These are phyloP conservation scores for Chondrostereum purpureum DNA, from an alignment of 1,284 basidiomycete genomes.

Conservation along the genomic window DNA sequence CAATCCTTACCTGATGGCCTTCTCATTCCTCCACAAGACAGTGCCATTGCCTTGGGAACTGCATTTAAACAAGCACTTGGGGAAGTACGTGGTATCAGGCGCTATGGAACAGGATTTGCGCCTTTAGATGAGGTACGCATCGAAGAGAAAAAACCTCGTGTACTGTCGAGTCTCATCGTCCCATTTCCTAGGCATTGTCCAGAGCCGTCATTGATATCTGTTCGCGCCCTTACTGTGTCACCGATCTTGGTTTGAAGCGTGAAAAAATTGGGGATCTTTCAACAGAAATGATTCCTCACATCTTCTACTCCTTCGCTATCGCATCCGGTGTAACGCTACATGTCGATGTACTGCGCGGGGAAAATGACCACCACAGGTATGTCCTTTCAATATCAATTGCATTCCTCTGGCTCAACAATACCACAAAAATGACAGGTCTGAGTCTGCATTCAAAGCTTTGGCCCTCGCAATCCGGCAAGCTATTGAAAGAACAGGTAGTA, in stretches of 20 bases:
- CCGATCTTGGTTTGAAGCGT: conserved; percentile 83
- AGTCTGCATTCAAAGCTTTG: conserved; percentile 96
- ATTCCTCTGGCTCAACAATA: conserved; percentile 8
- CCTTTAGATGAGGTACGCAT: conserved; percentile 87
- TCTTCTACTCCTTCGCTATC: conserved; percentile 91
- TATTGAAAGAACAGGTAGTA: conserved; percentile 81
- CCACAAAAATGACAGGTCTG: conserved; percentile 53
- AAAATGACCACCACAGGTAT: conserved; percentile 97
- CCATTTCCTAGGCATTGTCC: conserved; percentile 72
- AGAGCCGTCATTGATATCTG: conserved; percentile 98
- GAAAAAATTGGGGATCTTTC: conserved; percentile 98
- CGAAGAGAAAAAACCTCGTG: no score
- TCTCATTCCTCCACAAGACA: conserved; percentile 64
- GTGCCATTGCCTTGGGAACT: conserved; percentile 85
- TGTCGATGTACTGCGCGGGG: conserved; percentile 88
- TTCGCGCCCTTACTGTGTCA: conserved; percentile 91
- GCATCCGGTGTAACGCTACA: conserved; percentile 90
- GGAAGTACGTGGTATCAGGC: conserved; percentile 88
- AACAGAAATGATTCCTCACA: conserved; percentile 95
- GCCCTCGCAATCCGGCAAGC: conserved; percentile 95
- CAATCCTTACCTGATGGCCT: no score
- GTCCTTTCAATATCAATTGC: conserved; percentile 19
- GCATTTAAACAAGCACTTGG: conserved; percentile 96
- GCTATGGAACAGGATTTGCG: conserved; percentile 96
- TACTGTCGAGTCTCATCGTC: conserved; percentile 8